Percentiles rank a stretch among this genome's conserved stretches.
phyloP scores from a whole-genome alignment of 1,139 yeast genomes.

The Saccharomycopsis crataegensis region DNA sequence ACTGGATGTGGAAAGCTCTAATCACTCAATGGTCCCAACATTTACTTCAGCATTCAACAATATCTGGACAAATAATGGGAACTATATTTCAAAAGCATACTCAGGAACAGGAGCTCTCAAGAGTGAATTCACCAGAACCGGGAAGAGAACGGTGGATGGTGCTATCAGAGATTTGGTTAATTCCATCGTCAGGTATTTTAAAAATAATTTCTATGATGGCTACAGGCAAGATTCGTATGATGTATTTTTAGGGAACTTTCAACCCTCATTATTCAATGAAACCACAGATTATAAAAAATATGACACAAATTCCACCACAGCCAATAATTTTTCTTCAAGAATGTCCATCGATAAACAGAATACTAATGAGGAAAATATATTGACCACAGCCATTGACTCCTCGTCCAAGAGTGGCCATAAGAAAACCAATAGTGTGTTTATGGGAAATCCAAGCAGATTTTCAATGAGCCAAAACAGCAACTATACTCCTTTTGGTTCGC shows the following conservation, averaged over 20 bases:
- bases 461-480: background rate
- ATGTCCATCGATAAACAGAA: no score
- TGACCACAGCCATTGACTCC: background rate
- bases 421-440: background rate
- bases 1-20: background rate
- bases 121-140: conserved; percentile 78
- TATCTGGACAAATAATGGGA: conserved; percentile 87
- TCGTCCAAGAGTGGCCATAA: background rate
- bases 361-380: background rate
- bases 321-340: background rate
- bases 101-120: conserved; percentile 89
- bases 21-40: background rate
- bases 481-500: background rate
- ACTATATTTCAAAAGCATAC: conserved; percentile 67
- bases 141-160: conserved; percentile 63
- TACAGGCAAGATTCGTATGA: conserved; percentile 77
- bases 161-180: conserved; percentile 62
- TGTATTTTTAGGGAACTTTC: conserved; percentile 34
- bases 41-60: conserved; percentile 42
- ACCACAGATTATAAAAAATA: background rate
- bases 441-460: background rate
- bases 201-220: conserved; percentile 69
- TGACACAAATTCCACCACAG: background rate
- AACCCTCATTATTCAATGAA: conserved; percentile 10
- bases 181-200: conserved; percentile 62